phyloP scores from a whole-genome alignment of 495 filamentous ascomycete species.

The Antarctomyces pellizariae region DNA sequence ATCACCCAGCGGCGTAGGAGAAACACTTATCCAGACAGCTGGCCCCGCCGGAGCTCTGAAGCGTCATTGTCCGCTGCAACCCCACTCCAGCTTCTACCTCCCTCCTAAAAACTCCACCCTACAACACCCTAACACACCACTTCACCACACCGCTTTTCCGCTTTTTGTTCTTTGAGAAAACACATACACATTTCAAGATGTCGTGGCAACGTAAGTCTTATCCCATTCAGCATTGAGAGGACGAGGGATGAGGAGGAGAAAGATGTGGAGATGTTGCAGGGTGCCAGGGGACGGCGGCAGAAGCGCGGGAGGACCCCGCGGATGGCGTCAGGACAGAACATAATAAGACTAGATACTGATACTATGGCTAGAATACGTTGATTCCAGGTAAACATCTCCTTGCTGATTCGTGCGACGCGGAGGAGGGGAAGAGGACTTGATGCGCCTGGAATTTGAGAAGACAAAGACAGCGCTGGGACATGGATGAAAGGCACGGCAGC shows the following conservation, averaged over 20 bases:
- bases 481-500: slow-evolving; percentile 1
- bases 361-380: slow-evolving; percentile 38
- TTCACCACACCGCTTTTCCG: too few relatives aligned
- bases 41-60: too few relatives aligned
- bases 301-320: too few relatives aligned
- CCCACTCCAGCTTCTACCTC: too few relatives aligned
- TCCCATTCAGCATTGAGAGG: slow-evolving; percentile 7
- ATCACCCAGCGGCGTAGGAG: too few relatives aligned
- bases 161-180: too few relatives aligned
- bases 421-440: not conserved
- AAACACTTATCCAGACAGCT: too few relatives aligned
- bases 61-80: too few relatives aligned
- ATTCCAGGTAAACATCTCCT: slow-evolving; percentile 31
- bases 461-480: slow-evolving; percentile 1
- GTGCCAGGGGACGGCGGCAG: slow-evolving; percentile 1
- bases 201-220: slow-evolving; percentile 33
- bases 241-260: slow-evolving; percentile 6
- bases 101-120: too few relatives aligned
- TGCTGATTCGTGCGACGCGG: slow-evolving; percentile 8
- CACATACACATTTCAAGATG: slow-evolving; percentile 13
- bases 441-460: slow-evolving; percentile 3
- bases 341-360: slow-evolving; percentile 4
- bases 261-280: slow-evolving; percentile 2
- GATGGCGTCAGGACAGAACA: too few relatives aligned
- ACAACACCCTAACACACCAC: too few relatives aligned